Base-by-base conservation (phyloP, 2,329 filamentous ascomycete genomes). In the Dactylonectria estremocensis region DNA sequence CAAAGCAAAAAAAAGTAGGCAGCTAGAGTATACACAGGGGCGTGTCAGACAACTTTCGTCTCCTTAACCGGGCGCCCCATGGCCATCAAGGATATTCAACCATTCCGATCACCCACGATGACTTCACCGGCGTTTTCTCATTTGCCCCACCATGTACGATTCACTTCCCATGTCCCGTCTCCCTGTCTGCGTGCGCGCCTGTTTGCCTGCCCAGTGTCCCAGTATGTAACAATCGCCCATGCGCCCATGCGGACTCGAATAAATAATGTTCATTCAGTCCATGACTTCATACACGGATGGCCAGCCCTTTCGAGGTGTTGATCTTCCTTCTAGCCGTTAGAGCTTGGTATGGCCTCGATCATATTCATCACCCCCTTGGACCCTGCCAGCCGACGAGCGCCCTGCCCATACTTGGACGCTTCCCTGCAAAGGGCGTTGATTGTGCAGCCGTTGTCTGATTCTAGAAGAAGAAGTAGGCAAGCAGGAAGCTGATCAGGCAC, bases 381-480 rank as follows among this genome's bases (percentile, higher is more conserved):
- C 57, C 64, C 20, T 43, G 57, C 48, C 46, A 61, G 22, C 24
- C 52, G 43, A 31, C 33, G 37, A 57, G 57, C 37, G 24, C 14
- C 24, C 22, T 40, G 46, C 64, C 57, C 28, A 40, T 33, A 22
- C 40, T 48, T 48, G 46, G 37, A n/a, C 45, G 18, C 58, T 18
- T 24, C 24, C 22, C 53, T 53, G 45, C 13, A 61, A 58, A 52
- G 46, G 48, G 20, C 52, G 50, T 61, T 57, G 24, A 31, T 58
- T 66, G 28, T 16, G 48, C 46, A 28, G 20, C 24, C 35, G 22
- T 45, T 58, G 7, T 56, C 49, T 67, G 61, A 65, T 24, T 62
- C 87, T 91, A 99, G 83, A 99, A 99, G 86, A 99, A 95, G 82
- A 98, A 90, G 83, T 98, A 99, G 62, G 95, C 96, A 75, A 98